These are phyloP conservation scores for Colletotrichum sp. DNA, from an alignment of 2,329 filamentous ascomycete genomes.

Conservation along the genomic window DNA sequence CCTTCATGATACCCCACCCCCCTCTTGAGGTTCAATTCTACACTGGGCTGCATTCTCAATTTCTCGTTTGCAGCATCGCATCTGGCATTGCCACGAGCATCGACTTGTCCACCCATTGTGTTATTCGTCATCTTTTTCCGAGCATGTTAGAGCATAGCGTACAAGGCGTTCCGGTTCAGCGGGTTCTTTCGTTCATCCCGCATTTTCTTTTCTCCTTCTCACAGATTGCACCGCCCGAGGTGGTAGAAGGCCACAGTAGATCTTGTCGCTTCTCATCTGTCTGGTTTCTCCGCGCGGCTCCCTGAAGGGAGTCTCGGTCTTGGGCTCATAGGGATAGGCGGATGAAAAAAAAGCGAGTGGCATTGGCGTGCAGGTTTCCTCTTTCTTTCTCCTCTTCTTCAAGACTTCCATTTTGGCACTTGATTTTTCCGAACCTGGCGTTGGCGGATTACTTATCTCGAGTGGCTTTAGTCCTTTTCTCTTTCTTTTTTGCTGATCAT, in stretches of 20 bases:
- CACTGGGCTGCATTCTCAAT: conserved; percentile 13
- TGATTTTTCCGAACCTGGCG: background rate
- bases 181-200: conserved; percentile 24
- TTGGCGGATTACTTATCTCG: conserved; percentile 3
- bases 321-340: conserved; percentile 13
- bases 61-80: conserved; percentile 12
- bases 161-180: conserved; percentile 36
- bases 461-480: background rate
- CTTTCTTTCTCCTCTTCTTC: background rate
- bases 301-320: conserved; percentile 1
- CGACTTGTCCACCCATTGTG: conserved; percentile 13
- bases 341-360: conserved; percentile 16
- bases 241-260: conserved; percentile 19
- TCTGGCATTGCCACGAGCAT: conserved; percentile 18
- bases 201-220: conserved; percentile 10
- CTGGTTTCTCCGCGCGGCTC: conserved; percentile 14
- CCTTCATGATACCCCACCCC: conserved; percentile 28
- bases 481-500: background rate
- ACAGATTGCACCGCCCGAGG: conserved; percentile 10
- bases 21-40: conserved; percentile 20
- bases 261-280: conserved; percentile 17
- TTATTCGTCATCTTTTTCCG: conserved; percentile 25
- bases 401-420: background rate
- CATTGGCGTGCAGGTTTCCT: conserved; percentile 4
- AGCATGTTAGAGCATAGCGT: conserved; percentile 45